Base-by-base conservation (phyloP, 352 stramenopile species). In the Plasmopara muralis region DNA sequence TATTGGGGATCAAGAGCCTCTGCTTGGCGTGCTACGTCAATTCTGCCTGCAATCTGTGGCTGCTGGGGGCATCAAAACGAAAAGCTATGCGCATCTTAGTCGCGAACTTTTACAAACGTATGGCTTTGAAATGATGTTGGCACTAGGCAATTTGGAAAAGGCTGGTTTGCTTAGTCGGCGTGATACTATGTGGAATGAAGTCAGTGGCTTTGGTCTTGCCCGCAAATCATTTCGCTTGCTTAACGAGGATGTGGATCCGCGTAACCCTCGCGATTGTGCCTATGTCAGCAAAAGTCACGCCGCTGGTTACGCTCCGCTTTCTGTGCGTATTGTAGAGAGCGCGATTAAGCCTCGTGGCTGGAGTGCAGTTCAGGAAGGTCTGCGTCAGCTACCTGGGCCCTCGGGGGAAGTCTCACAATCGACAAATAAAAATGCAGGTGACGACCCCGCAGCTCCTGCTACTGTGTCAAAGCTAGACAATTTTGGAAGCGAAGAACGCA, bases 21-120 rank as follows among this genome's bases (percentile, higher is more conserved):
- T 96, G 28, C 70, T 95, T 49, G 82, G 78, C 39, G 78, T 98
- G 30, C 67, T 99, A 6, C 77, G 92, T 40, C 74, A 98, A 47
- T 73, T 98, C 9, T 98, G 92, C 66, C 74, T 98, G 35, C 93
- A 98, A 65, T 98, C 87, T 9, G 69, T 98, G 30, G 93, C 88
- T 15, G 81, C 75, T 25, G 94, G 93, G 37, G 96, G 96, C 5
- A 87, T 99, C 58, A 95, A 96, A 62, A 83, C 89, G 8, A 94
- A 93, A 60, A 91, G 94, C 60, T 98, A 97, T 60, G 95, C 98
- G 68, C 71, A 90, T 43, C 72, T 99, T 9, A 85, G 92, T 29
- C 81, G 88, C 33, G 87, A 98, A 49, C 77, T 98, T 14, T 84
- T 98, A 31, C 95, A 99, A 68, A 97, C 89, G 0, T 99, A 99